These are phyloP conservation scores for Trichosporon sp. DNA, from an alignment of 1,284 basidiomycete genomes.

Conservation along the genomic window DNA sequence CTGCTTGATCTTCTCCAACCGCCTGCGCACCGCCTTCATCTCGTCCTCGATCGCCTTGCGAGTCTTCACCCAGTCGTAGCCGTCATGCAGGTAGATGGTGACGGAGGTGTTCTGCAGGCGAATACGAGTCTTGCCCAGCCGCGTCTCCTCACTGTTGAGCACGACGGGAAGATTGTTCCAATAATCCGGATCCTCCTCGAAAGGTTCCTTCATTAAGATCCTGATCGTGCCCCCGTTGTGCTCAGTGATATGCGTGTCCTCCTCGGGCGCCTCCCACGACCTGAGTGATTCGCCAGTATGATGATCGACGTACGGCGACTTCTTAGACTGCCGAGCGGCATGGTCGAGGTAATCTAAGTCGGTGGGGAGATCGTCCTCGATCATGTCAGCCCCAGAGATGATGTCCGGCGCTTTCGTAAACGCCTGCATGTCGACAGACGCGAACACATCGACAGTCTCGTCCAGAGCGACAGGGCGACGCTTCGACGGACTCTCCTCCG, in stretches of 20 bases:
- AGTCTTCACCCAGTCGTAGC: constrained; percentile 88
- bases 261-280: constrained; percentile 37
- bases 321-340: constrained; percentile 44
- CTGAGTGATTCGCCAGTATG: constrained; percentile 54
- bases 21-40: constrained; percentile 76
- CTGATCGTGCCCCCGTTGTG: constrained; percentile 79
- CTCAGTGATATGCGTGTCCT: constrained; percentile 82
- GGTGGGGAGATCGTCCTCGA: constrained; percentile 81
- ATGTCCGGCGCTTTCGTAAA: constrained; percentile 64
- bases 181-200: constrained; percentile 63
- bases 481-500: neutral
- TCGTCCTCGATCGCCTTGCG: constrained; percentile 81
- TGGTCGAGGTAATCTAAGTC: constrained; percentile 82
- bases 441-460: constrained; percentile 50
- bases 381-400: constrained; percentile 70
- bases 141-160: constrained; percentile 43
- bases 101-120: constrained; percentile 60
- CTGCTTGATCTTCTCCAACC: constrained; percentile 84
- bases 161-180: constrained; percentile 57
- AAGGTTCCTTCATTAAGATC: constrained; percentile 57
- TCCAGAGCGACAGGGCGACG: constrained; percentile 20
- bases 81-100: constrained; percentile 72
- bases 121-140: constrained; percentile 40
- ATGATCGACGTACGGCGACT: constrained; percentile 56
- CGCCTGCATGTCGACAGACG: constrained; percentile 76